Conservation (phyloP, 257 asterid genomes). For the Cruciata laevipes region DNA sequence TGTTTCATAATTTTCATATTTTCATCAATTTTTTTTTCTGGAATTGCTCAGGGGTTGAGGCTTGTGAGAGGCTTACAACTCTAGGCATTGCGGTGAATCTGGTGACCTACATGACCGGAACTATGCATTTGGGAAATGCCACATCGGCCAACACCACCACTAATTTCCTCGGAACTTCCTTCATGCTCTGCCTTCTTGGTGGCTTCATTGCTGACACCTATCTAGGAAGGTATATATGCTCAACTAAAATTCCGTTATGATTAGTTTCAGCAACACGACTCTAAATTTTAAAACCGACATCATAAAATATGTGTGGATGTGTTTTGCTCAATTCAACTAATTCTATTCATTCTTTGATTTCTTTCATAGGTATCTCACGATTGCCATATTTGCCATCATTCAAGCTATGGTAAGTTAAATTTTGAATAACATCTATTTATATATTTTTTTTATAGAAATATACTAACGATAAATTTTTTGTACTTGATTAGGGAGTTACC, state of each 20-base stretch:
- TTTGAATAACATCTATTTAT: too few relatives aligned
- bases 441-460: too few relatives aligned
- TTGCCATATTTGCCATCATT: constrained; percentile 62
- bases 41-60: constrained; percentile 39
- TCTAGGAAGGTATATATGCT: constrained; percentile 62
- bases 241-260: neutral
- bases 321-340: neutral
- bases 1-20: neutral
- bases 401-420: constrained; percentile 75
- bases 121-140: constrained; percentile 92
- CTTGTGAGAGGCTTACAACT: constrained; percentile 73
- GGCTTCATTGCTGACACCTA: constrained; percentile 81
- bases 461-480: too few relatives aligned
- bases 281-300: neutral
- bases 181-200: constrained; percentile 80
- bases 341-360: neutral
- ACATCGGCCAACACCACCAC: constrained; percentile 67
- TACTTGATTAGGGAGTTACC: constrained; percentile 54
- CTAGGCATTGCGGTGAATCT: constrained; percentile 84
- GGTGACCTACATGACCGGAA: constrained; percentile 67
- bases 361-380: constrained; percentile 56
- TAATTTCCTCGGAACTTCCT: constrained; percentile 82
- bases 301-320: too few relatives aligned
- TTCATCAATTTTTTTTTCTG: neutral
- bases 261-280: neutral